phyloP scores from a whole-genome alignment of 306 rosid genomes.

The Albizia julibrissin region DNA sequence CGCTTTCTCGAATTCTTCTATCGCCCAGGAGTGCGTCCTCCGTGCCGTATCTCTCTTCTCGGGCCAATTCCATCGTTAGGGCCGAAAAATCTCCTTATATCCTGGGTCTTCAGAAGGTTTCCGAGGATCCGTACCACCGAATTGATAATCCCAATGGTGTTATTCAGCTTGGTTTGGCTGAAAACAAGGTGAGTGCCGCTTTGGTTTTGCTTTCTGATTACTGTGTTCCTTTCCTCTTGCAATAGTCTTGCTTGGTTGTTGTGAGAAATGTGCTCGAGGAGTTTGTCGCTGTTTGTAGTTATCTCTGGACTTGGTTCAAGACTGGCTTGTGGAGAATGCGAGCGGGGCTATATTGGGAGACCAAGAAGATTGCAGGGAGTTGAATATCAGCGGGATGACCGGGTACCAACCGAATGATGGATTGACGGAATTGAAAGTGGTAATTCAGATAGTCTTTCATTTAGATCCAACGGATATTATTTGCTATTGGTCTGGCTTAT shows the following conservation, averaged over 20 bases:
- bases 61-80: slow-evolving; percentile 48
- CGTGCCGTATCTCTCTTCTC: slow-evolving; percentile 55
- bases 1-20: slow-evolving; percentile 56
- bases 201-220: slow-evolving; percentile 5
- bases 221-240: background rate
- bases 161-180: slow-evolving; percentile 67
- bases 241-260: background rate
- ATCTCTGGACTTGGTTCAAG: slow-evolving; percentile 9
- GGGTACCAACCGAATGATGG: slow-evolving; percentile 15
- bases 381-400: slow-evolving; percentile 2
- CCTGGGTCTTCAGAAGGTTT: slow-evolving; percentile 50
- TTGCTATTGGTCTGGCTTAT: background rate
- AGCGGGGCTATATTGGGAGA: background rate
- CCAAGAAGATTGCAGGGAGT: background rate
- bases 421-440: slow-evolving; percentile 12
- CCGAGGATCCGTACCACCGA: slow-evolving; percentile 65
- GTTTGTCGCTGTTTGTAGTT: slow-evolving; percentile 7
- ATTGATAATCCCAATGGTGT: slow-evolving; percentile 66
- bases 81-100: slow-evolving; percentile 52
- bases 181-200: slow-evolving; percentile 66
- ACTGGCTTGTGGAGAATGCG: slow-evolving; percentile 16
- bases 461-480: background rate
- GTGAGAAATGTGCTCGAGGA: background rate
- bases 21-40: slow-evolving; percentile 50
- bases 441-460: background rate